Percentiles rank a stretch among this genome's conserved stretches.
Evolutionary conservation across 2,329 filamentous ascomycete species (phyloP).

Genomic region (Pestalotiopsis sp.): DNA sequence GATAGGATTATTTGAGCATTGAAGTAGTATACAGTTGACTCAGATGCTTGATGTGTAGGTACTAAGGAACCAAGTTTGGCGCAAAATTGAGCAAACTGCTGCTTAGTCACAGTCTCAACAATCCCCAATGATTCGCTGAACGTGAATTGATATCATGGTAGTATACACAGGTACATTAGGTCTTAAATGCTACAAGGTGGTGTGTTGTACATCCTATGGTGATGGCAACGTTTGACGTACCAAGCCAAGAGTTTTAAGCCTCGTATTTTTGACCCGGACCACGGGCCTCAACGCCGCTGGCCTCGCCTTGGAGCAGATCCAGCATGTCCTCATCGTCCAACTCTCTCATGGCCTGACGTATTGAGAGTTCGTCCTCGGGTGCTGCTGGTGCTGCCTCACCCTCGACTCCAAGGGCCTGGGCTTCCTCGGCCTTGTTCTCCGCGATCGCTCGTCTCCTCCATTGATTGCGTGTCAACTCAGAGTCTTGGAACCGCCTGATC

Average conservation of each 20-base stretch:
- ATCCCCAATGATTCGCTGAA: neutral
- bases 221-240: neutral
- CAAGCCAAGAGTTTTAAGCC: neutral
- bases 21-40: neutral
- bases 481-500: slow-evolving; percentile 41
- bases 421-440: neutral
- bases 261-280: neutral
- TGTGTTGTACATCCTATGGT: slow-evolving; percentile 2
- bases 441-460: neutral
- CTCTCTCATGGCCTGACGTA: slow-evolving; percentile 1
- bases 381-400: no score
- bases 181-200: neutral
- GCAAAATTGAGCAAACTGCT: neutral
- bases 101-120: neutral
- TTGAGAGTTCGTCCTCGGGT: neutral
- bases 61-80: neutral
- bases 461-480: slow-evolving; percentile 23
- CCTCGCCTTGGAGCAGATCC: neutral
- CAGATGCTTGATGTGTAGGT: neutral
- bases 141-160: neutral
- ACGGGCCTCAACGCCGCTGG: neutral
- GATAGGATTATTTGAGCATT: neutral
- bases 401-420: neutral
- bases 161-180: slow-evolving; percentile 7
- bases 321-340: neutral